Evolutionary conservation across 1,284 basidiomycete species (phyloP), one percentile per base, ranked within the genome.

Genomic region (Rhodotorula sp.): DNA sequence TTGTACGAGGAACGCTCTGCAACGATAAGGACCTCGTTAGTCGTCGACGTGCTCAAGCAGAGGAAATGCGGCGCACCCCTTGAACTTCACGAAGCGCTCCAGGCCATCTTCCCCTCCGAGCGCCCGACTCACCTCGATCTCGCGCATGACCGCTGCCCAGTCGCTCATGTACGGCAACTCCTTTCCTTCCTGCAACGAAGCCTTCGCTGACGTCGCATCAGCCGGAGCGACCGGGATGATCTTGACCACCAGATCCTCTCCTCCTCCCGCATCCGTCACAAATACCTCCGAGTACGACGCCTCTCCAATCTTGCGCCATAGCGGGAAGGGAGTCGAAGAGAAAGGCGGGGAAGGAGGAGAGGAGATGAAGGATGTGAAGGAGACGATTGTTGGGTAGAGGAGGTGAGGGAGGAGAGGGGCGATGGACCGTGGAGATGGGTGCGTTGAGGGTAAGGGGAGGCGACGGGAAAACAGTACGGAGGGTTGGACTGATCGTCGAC

Each of bases 241-340:
- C 82, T 96, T 96, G 75, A 94, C 83, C 24, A 95, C 92, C 47
- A 92, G 86, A 73, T 88, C 86, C 59, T 71, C 68, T 8, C 63
- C 72, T 28, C 61, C 64, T 52, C 34, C 70, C 28, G 46, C 60
- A 18, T 88, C 87, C 59, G 94, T 87, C 7, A 88, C 88, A 81
- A 92, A 99, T n/a, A 99, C 96, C 78, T 99, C 95, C 0, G 93
- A 96, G 80, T 91, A 99, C 59, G 91, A 93, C 18, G 95, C 95
- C 81, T 99, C 95, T 56, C 94, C 95, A 63, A 97, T 88, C 81
- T 99, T 99, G 71, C 82, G 83, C 77, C 77, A 78, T 18, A 28
- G 53, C 0, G 63, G 24, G 52, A 62, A 55, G 4, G 70, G 1
- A 66, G 8, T 6, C 59, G 59, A 65, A 18, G 66, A 51, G 56